Evolutionary conservation across 345 rosid genomes (phyloP), one percentile per base, ranked within the genome.

Genomic region (Heritiera littoralis): DNA sequence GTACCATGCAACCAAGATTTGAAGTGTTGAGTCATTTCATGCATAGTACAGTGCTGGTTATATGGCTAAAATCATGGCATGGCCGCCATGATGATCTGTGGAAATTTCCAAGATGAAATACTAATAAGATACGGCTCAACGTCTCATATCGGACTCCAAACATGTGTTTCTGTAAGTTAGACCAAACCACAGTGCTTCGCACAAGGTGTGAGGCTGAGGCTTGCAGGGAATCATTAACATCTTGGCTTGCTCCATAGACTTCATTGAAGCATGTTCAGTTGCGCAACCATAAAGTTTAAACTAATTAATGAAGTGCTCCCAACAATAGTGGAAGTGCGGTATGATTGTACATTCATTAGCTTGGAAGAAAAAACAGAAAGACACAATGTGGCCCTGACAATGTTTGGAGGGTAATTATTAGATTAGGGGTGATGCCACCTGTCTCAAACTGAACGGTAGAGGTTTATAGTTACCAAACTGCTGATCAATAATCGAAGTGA

Each of bases 121-220:
- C 18, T 13, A 12, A 23, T 51, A 54, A 54, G 66, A 74, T 58
- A n/a, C 38, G 51, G 77, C 13, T 40, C 17, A 56, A 58, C 3
- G 51, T 66, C 6, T 41, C 38, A 40, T 38, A 74, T 35, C 9
- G 32, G 61, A 9, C 14, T 18, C 30, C 7, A 32, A 51, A 4
- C 13, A 28, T n/a, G 11, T 40, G 52, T n/a, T 74, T 56, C 52
- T 41, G 66, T 74, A 56, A n/a, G 41, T 6, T 59, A 18, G 77
- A 74, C 77, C 67, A 15, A 59, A 59, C 54, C 6, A 74, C 67
- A 74, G 77, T 58, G 52, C 52, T 56, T 40, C 66, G 66, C 77
- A 56, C 77, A 41, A 74, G n/a, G 54, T 58, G 28, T 23, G 28
- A 23, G 28, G 28, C 28, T 23, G 54, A 64, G 66, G 12, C 38